phyloP scores from a whole-genome alignment of 805 yeast species.

The Ogataea minuta region DNA sequence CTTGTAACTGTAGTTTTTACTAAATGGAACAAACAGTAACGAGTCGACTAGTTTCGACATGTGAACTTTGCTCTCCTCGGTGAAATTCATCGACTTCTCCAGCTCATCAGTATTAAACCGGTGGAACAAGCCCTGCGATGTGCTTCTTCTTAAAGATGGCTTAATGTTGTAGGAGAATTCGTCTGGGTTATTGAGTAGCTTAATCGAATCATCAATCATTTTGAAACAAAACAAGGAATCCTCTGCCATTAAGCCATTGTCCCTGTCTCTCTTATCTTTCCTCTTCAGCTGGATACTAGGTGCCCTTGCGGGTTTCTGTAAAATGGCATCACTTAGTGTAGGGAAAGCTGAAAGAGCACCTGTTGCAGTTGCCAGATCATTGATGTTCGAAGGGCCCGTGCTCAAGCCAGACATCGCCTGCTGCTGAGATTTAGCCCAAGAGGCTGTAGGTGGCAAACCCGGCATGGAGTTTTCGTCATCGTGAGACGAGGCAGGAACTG shows the following conservation, averaged over 20 bases:
- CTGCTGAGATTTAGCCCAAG: constrained; percentile 50
- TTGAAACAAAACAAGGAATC: constrained; percentile 27
- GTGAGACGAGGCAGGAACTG: constrained; percentile 7
- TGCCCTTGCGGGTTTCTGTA: constrained; percentile 18
- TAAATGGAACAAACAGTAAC: constrained; percentile 32
- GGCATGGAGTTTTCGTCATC: constrained; percentile 18
- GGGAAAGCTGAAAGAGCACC: constrained; percentile 30
- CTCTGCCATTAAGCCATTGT: constrained; percentile 21
- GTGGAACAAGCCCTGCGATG: constrained; percentile 25
- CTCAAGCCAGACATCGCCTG: constrained; percentile 22
- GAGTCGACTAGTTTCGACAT: constrained; percentile 32
- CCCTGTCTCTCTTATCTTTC: constrained; percentile 31
- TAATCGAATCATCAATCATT: constrained; percentile 28
- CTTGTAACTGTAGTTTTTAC: constrained; percentile 32
- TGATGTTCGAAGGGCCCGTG: constrained; percentile 6
- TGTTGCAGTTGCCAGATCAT: constrained; percentile 10
- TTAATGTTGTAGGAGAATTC: constrained; percentile 27
- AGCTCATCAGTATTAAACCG: constrained; percentile 18
- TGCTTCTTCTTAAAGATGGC: constrained; percentile 22
- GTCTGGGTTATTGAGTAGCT: constrained; percentile 24
- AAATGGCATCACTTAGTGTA: constrained; percentile 28
- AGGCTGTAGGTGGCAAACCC: constrained; percentile 66
- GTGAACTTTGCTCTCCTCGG: constrained; percentile 24
- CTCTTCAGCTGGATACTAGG: constrained; percentile 21
- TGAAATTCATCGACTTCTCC: constrained; percentile 13